Percentiles rank a stretch among this genome's conserved stretches.
phyloP scores from a whole-genome alignment of 768 basidiomycete genomes.

The Dentipellis fragilis region DNA sequence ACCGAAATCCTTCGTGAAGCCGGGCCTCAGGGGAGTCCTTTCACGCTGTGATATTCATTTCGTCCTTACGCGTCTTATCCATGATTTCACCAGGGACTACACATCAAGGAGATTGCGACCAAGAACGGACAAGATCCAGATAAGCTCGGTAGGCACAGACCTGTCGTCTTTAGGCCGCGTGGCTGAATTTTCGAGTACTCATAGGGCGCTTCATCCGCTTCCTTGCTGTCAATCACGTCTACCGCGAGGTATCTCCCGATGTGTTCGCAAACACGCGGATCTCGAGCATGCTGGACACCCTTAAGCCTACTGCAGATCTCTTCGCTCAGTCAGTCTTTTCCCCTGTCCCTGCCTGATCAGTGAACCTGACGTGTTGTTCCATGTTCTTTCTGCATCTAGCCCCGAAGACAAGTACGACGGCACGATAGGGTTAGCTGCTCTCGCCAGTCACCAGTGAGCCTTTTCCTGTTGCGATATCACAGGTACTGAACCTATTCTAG shows the following conservation, averaged over 20 bases:
- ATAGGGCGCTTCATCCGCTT: conserved; percentile 15
- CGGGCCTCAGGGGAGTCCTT: not conserved
- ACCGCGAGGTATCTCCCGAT: conserved; percentile 14
- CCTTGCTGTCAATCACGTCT: conserved; percentile 17
- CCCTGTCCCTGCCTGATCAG: not conserved
- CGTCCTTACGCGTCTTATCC: not conserved
- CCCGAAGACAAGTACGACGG: no score
- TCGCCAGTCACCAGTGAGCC: no score
- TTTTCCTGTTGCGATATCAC: not conserved
- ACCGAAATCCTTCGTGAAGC: not conserved
- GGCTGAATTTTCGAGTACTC: not conserved
- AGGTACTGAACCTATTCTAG: not conserved
- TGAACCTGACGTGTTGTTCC: not conserved
- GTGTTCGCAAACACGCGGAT: conserved; percentile 16
- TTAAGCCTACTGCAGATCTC: conserved; percentile 1
- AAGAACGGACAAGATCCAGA: not conserved
- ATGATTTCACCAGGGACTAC: not conserved
- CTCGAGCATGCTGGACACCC: conserved; percentile 4
- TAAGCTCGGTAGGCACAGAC: not conserved
- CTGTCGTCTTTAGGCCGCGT: not conserved
- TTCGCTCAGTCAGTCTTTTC: not conserved
- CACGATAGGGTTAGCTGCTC: no score
- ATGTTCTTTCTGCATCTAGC: no score
- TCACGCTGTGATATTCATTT: not conserved
- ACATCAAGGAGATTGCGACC: not conserved